phyloP scores from a whole-genome alignment of 305 asterid genomes.

The Coffea humblotiana region DNA sequence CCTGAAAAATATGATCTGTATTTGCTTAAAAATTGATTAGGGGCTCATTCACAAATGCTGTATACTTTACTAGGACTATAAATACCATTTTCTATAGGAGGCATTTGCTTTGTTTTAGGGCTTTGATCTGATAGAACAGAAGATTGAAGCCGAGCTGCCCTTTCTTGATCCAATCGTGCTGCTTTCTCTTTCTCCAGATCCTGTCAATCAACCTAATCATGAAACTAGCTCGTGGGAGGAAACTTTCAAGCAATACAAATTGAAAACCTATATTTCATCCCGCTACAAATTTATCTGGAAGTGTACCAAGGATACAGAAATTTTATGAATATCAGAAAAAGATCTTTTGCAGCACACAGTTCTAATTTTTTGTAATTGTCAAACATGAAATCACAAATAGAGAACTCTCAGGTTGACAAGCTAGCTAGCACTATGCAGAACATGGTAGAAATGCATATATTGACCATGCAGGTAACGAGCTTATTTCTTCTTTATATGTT shows the following conservation, averaged over 20 bases:
- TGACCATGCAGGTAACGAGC: neutral
- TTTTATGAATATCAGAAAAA: neutral
- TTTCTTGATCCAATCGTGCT: slow-evolving; percentile 84
- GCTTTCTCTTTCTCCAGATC: slow-evolving; percentile 79
- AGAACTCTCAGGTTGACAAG: neutral
- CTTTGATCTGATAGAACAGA: slow-evolving; percentile 53
- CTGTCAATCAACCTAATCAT: slow-evolving; percentile 35
- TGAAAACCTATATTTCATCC: neutral
- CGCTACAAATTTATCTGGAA: neutral
- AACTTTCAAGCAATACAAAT: neutral
- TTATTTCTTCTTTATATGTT: neutral
- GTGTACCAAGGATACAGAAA: neutral
- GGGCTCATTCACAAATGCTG: neutral
- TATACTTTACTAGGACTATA: neutral
- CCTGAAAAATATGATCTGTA: slow-evolving; percentile 44
- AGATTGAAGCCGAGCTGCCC: slow-evolving; percentile 56
- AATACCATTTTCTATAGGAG: slow-evolving; percentile 70
- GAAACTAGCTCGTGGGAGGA: slow-evolving; percentile 11
- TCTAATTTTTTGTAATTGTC: neutral
- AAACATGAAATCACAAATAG: neutral
- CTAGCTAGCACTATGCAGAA: neutral
- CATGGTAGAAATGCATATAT: neutral
- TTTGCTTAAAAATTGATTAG: slow-evolving; percentile 18
- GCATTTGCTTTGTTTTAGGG: slow-evolving; percentile 53
- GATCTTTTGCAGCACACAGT: neutral